Evolutionary conservation across 176 grass and related monocot species (phyloP), one percentile per base, ranked within the genome.

Genomic region (Rhipidocladum racemiflorum): DNA sequence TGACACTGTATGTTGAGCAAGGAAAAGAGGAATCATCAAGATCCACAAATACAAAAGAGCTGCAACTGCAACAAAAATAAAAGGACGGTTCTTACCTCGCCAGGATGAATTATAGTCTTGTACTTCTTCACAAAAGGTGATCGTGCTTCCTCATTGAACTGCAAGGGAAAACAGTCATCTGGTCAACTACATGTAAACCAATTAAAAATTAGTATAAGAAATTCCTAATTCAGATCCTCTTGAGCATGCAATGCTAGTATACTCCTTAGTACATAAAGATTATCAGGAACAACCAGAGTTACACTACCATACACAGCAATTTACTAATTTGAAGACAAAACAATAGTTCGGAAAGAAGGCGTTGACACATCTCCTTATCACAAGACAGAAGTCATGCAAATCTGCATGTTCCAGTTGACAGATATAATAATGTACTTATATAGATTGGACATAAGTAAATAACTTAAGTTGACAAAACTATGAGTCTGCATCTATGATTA

Each of bases 91-190:
- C 67, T 67, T 89, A 98, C 96, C 89, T 99, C 91, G 39, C 97
- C 97, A n/a, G 97, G 97, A 90, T 99, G 97, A 82, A 99, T 86
- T n/a, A 99, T 92, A 65, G 90, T 99, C 78, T 96, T 99, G 54
- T 83, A 99, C 85, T 93, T 93, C 68, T 91, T 93, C 11, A 99
- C 89, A 89, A 93, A 93, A 69, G 97, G 96, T 6, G 96, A 99
- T 10, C 83, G 85, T 21, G 93, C 83, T 91, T 99, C 91, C 81
- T 91, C 96, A 20, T 93, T 90, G 74, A 99, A 93, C 96, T 95
- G 88, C 84, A 80, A 71, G 7, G 51, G 67, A 64, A 72, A 35
- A 29, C 17, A 81, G 3, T 44, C 4, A 40, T 77, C n/a, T 45
- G 9, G n/a, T 78, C 70, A 89, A 29, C 28, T 42, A 64, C 18